Percentiles rank a stretch among this genome's conserved stretches.
phyloP scores from a whole-genome alignment of 1,284 basidiomycete species.

The Apiotrichum veenhuisii region DNA sequence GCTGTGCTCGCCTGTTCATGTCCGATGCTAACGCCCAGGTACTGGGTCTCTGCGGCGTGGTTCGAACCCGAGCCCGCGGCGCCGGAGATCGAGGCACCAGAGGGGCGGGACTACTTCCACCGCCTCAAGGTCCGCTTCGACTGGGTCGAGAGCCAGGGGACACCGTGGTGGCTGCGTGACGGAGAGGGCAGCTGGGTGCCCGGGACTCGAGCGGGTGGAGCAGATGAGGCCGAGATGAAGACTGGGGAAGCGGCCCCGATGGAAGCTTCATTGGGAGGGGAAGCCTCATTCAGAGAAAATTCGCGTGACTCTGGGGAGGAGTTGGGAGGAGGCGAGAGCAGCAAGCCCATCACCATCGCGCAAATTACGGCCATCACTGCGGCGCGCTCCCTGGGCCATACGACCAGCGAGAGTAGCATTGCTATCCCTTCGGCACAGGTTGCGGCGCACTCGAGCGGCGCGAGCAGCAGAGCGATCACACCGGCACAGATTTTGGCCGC shows the following conservation, averaged over 20 bases:
- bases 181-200: constrained; percentile 7
- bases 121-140: constrained; percentile 46
- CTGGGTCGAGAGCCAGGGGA: constrained; percentile 40
- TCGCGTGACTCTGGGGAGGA: too few relatives aligned
- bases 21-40: constrained; percentile 30
- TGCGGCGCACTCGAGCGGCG: too few relatives aligned
- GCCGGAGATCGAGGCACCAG: constrained; percentile 12
- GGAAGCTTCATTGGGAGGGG: neutral
- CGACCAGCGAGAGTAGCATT: too few relatives aligned
- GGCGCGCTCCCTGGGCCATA: too few relatives aligned
- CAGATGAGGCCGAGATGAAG: neutral
- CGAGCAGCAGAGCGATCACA: too few relatives aligned
- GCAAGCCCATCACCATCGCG: too few relatives aligned
- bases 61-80: constrained; percentile 37
- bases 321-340: too few relatives aligned
- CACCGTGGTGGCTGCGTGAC: constrained; percentile 37
- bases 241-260: neutral
- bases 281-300: too few relatives aligned
- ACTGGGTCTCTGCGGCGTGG: constrained; percentile 43
- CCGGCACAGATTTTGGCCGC: too few relatives aligned
- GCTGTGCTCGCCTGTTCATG: too few relatives aligned
- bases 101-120: constrained; percentile 26
- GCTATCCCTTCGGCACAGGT: too few relatives aligned
- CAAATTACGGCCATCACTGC: too few relatives aligned
- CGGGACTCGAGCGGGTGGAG: neutral